Base-by-base conservation (phyloP, 2,329 filamentous ascomycete genomes). In the Ophiostoma piceae region DNA sequence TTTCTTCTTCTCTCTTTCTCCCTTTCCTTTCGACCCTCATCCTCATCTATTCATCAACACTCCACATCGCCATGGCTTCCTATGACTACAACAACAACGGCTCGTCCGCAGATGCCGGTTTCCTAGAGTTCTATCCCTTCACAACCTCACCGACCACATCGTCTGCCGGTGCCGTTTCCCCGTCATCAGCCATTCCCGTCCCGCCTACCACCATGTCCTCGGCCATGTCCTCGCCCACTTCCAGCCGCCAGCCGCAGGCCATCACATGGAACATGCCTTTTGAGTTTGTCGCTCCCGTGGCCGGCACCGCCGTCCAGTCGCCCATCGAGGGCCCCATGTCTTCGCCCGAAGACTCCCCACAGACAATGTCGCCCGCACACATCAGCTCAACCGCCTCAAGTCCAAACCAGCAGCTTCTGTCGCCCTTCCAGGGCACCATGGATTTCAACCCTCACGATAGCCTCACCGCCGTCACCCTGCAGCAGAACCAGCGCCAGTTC, bases 401-500 rank as follows among this genome's bases (percentile, higher is more conserved):
- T 75, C 83, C 83, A 70, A 82, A 83, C 73, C 82, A 85, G 71
- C 81, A 83, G 71, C 83, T 86, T 71, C 83, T 84, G 41, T 87
- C 85, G 73, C 84, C 85, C 3, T 87, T 83, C 76, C 83, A 84
- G 75, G 78, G 81, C 66, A 77, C 82, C 62, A 79, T 80, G 69
- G 85, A 85, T 75, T 80, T 83, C 16, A 82, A 82, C 73, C 78
- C 82, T 41, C 78, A 82, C 12, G 78, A 79, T 16, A 78, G 84
- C 67, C 77, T 89, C 73, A 84, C 85, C 66, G 86, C 89, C 79
- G 89, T 87, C 86, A 83, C 87, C 29, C 82, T 89, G 68, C 83
- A 85, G 69, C 84, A 85, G 73, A 83, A 84, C 67, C 84, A 83
- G 74, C 82, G 83, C 71, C 82, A 82, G 65, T 77, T 74, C 22